Evolutionary conservation across 192 early-diverging fungal genomes (phyloP), one percentile per base, ranked within the genome.

Genomic region (Umbelopsis isabellina): DNA sequence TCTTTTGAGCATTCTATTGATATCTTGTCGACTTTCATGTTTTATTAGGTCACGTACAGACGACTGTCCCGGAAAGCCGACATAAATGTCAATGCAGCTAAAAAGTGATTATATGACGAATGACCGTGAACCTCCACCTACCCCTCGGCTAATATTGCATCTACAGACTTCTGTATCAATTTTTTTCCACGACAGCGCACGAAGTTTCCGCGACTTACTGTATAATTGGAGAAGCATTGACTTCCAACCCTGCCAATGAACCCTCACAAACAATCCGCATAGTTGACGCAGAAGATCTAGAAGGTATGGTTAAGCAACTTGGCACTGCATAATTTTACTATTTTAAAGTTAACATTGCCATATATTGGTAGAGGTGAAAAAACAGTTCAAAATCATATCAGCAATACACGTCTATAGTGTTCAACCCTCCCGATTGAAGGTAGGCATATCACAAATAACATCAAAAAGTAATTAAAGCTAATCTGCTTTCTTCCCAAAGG

Each of bases 201-300:
- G 30, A 61, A 33, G 55, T 61, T 12, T 35, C 9, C 9, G 55
- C 55, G 16, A 61, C 55, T n/a, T 61, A 61, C 30, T 61, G 55
- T 13, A 35, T 61, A 4, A 33, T 30, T 4, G 55, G 55, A 4
- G 55, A 61, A n/a, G 55, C 12, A n/a, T 30, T 61, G 55, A 35
- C 55, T n/a, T 0, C 11, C 55, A 33, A 33, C 5, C 30, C 55
- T 10, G 55, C 27, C 4, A 61, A 61, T 35, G 55, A 61, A 3
- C 55, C 55, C 4, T 33, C 55, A 35, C 55, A 61, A 16, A 61
- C 55, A 1, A 35, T 61, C 25, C 55, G 55, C 13, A 12, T 61
- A 33, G 55, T 61, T 18, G 55, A 61, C 33, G 55, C 55, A 11
- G 55, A 61, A 25, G 55, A 61, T 61, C 33, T 61, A 3, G 55